phyloP scores from a whole-genome alignment of 2,329 filamentous ascomycete genomes.

The Fusarium gaditjirri region DNA sequence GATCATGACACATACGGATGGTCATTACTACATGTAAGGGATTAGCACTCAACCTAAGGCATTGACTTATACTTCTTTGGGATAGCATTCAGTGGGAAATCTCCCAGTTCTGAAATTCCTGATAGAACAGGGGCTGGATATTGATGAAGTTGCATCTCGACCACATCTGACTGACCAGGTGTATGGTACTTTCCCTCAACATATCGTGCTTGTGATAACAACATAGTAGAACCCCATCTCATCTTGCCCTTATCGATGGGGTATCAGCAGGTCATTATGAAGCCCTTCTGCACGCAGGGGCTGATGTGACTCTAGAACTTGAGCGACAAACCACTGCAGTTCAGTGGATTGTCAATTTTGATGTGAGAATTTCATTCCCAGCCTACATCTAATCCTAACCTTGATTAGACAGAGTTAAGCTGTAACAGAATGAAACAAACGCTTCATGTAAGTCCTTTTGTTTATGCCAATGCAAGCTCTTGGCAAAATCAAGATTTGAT shows the following conservation, averaged over 20 bases:
- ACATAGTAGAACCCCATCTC: too few relatives aligned
- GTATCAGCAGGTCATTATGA: neutral
- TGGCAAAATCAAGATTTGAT: neutral
- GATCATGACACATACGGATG: neutral
- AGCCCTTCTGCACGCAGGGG: neutral
- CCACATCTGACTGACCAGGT: too few relatives aligned
- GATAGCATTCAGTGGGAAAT: neutral
- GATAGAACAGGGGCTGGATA: neutral
- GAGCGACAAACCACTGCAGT: rapidly evolving
- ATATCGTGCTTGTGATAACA: too few relatives aligned
- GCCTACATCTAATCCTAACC: neutral
- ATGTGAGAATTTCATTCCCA: neutral
- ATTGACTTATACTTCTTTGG: rapidly evolving
- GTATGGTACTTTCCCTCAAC: too few relatives aligned
- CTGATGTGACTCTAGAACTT: neutral
- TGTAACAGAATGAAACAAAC: too few relatives aligned
- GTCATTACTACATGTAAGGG: neutral
- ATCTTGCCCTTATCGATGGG: rapidly evolving
- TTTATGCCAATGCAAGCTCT: too few relatives aligned
- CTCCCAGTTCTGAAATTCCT: neutral
- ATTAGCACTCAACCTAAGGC: too few relatives aligned
- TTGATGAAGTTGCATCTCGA: neutral
- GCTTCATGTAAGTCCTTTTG: neutral
- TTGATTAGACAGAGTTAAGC: too few relatives aligned
- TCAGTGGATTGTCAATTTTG: neutral